Evolutionary conservation across 2,329 filamentous ascomycete genomes (phyloP).

Genomic region (Aspergillus sp.): DNA sequence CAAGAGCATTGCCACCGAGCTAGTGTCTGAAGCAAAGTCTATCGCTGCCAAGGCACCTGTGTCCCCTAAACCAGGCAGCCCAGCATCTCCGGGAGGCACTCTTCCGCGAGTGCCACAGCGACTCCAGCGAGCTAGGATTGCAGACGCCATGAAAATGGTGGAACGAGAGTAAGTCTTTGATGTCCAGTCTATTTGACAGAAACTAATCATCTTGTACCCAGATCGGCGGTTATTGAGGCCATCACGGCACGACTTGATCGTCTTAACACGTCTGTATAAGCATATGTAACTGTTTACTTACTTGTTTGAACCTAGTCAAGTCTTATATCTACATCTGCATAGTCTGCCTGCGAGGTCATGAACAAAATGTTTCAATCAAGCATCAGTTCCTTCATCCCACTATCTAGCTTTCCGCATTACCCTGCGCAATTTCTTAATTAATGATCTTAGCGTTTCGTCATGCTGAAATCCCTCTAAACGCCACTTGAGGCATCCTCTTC

Average conservation of each 20-base stretch:
- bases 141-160: constrained; percentile 50
- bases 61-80: constrained; percentile 25
- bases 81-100: constrained; percentile 25
- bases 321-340: background rate
- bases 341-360: background rate
- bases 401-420: too few species aligned
- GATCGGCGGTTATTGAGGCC: constrained; percentile 43
- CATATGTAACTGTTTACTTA: background rate
- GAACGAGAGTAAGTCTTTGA: constrained; percentile 43
- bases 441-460: too few species aligned
- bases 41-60: constrained; percentile 27
- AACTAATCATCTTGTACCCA: constrained; percentile 14
- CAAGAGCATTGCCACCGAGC: constrained; percentile 36
- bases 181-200: background rate
- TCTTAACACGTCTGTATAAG: constrained; percentile 34
- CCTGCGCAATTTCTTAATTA: too few species aligned
- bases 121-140: constrained; percentile 45
- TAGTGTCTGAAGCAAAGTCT: constrained; percentile 37
- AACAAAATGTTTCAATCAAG: too few species aligned
- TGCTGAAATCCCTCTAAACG: too few species aligned
- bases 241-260: constrained; percentile 42
- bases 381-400: too few species aligned
- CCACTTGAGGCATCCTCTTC: too few species aligned
- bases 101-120: constrained; percentile 38
- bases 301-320: background rate